A percentile compares a stretch with the other conserved stretches of the same genome.
These are phyloP conservation scores for Phanerodontia chrysosporium DNA, from an alignment of 768 basidiomycete genomes.

Conservation along the genomic window DNA sequence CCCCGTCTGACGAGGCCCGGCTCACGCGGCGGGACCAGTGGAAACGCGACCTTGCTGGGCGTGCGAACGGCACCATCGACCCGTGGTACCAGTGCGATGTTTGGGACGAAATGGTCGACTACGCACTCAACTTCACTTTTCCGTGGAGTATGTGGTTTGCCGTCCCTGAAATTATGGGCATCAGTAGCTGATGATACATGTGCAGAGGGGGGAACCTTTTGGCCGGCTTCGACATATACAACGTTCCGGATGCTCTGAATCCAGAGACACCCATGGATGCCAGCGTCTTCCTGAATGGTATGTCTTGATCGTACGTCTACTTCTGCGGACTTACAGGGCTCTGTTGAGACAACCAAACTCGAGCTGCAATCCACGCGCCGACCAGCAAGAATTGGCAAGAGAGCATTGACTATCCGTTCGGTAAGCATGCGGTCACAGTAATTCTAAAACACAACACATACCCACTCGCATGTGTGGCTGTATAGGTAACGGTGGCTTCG, in stretches of 20 bases:
- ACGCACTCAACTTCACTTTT: slow-evolving; percentile 65
- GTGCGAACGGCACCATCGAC: slow-evolving; percentile 47
- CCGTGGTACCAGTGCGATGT: slow-evolving; percentile 45
- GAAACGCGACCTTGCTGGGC: slow-evolving; percentile 47
- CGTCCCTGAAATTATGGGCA: too few relatives aligned
- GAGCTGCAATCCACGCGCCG: slow-evolving; percentile 65
- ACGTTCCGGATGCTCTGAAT: slow-evolving; percentile 49
- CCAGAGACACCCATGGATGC: slow-evolving; percentile 50
- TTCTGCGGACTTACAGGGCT: too few relatives aligned
- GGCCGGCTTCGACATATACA: slow-evolving; percentile 32
- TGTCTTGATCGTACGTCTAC: not conserved
- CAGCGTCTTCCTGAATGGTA: slow-evolving; percentile 57
- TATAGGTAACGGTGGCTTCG: not conserved
- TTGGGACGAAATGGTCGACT: slow-evolving; percentile 61
- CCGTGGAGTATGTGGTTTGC: slow-evolving; percentile 38
- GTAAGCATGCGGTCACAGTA: slow-evolving; percentile 23
- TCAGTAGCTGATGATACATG: too few relatives aligned
- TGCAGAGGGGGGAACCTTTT: not conserved
- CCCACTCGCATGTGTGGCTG: not conserved
- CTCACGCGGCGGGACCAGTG: slow-evolving; percentile 25
- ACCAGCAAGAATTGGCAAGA: slow-evolving; percentile 46
- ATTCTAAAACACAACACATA: not conserved
- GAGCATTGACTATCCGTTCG: slow-evolving; percentile 34
- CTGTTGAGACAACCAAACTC: slow-evolving; percentile 46
- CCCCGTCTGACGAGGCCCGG: slow-evolving; percentile 16